Evolutionary conservation across 768 basidiomycete genomes (phyloP), one percentile per base, ranked within the genome.

Genomic region (Pleurotus tuoliensis): DNA sequence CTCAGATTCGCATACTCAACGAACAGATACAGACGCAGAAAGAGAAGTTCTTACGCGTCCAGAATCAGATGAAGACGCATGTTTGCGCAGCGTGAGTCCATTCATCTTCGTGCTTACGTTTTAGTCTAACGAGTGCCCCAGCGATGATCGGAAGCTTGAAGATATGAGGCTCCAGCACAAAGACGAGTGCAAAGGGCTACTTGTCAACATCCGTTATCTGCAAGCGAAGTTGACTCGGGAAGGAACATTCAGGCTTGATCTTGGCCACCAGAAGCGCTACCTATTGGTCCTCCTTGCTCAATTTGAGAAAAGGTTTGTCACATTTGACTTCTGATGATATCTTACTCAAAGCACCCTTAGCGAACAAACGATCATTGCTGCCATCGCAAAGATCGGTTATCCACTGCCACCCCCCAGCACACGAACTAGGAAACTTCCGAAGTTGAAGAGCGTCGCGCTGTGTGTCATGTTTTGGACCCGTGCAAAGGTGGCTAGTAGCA

Each of bases 171-270:
- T 72, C 2, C 86, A 84, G 68, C 92, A 94, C 66, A 91, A 89
- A 60, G 82, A 84, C 59, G 94, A 98, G 67, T 89, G 90, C 75
- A 94, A 94, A 66, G 92, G 93, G 7, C 75, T 98, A 16, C 85
- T 98, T 48, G 83, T 92, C 6, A 93, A 97, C 69, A 93, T 97
- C 57, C 82, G 80, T 41, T 98, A 97, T 71, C 78, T 98, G 62
- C 96, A 98, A 69, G 88, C 90, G 55, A 93, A 92, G 66, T 95
- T 87, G 70, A 88, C 83, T 2, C 82, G 96, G 22, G 97, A 99
- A 72, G 82, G 86, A 8, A 77, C 79, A 0, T 82, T 97, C 76
- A 82, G 96, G 34, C 77, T 76, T 57, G 86, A 86, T 62, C 76
- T 98, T 45, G 76, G 79, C 13, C 86, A 93, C 64, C 97, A 98